Evolutionary conservation across 2,329 filamentous ascomycete species (phyloP), one percentile per base, ranked within the genome.

Genomic region (Myriosclerotinia scirpicola): DNA sequence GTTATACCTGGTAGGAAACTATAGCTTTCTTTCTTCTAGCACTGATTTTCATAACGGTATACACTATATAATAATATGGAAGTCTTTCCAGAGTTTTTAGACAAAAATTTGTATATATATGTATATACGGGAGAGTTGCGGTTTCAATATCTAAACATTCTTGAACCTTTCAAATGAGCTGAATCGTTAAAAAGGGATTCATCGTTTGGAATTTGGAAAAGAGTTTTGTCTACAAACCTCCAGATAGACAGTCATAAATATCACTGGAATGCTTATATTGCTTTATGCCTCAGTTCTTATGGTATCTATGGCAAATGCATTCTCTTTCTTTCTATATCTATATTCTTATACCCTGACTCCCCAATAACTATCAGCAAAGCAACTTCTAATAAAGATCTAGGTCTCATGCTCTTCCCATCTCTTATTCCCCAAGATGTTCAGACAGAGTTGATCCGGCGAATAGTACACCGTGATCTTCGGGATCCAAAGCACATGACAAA

Each of bases 401-500:
- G 94, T 69, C 86, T 99, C 12, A 83, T 90, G 66, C 84, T 98
- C 63, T 80, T 93, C 3, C 93, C 93, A 15, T 84, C 84, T 36
- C 81, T 98, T 11, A 79, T 98, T 12, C 89, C 93, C 5, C 83
- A 85, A 20, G 74, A 80, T 7, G 81, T 91, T 17, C 95, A 99
- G 76, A 80, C 83, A 67, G 79, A 81, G 48, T 82, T 98, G 3
- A 83, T 98, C 6, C 86, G 86, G 54, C 87, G 85, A 65, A 84
- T 97, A 69, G 81, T 97, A 40, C 91, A 96, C 78, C 84, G 85
- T 61, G 90, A 96, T 76, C 84, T 96, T 20, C 87, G 87, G 68
- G 85, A 90, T 70, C 86, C 87, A 3, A 76, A 80, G 5, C 93
- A 98, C 76, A 85, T 90, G 74, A 98, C 93, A 63, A 99, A 98